These are phyloP conservation scores for Skeletonema tropicum DNA, from an alignment of 108 stramenopile species.

Conservation along the genomic window DNA sequence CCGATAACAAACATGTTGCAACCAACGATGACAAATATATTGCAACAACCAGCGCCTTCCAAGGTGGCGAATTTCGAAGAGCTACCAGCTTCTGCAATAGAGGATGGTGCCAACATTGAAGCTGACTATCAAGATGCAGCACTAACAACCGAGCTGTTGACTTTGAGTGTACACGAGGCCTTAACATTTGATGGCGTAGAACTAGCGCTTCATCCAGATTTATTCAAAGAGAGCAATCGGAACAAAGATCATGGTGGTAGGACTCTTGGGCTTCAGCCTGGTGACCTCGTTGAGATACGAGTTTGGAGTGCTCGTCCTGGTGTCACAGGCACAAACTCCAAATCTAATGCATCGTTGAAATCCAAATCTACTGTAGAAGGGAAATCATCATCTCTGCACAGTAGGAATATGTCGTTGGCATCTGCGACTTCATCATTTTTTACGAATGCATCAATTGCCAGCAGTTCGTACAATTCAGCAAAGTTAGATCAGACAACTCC, in stretches of 20 bases:
- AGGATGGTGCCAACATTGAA: neutral
- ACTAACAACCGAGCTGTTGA: slow-evolving; percentile 67
- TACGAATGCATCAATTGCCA: neutral
- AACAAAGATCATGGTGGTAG: slow-evolving; percentile 14
- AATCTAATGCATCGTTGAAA: slow-evolving; percentile 8
- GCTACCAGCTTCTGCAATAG: neutral
- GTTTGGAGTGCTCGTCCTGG: slow-evolving; percentile 73
- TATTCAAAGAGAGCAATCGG: slow-evolving; percentile 46
- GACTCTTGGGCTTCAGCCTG: slow-evolving; percentile 36
- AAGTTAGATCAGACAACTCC: neutral
- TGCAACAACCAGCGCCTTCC: neutral
- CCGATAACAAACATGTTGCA: neutral
- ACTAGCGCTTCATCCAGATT: slow-evolving; percentile 82
- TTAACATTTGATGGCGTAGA: slow-evolving; percentile 84
- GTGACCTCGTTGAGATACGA: slow-evolving; percentile 82
- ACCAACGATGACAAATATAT: neutral
- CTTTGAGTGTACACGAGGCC: slow-evolving; percentile 83
- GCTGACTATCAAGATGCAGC: slow-evolving; percentile 17
- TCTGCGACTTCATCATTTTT: neutral
- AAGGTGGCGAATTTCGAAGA: neutral
- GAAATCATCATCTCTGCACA: slow-evolving; percentile 1
- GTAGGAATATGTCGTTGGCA: slow-evolving; percentile 11
- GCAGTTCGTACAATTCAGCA: neutral
- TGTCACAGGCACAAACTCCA: slow-evolving; percentile 19
- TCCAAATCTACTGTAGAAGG: slow-evolving; percentile 10